phyloP scores from a whole-genome alignment of 2,329 filamentous ascomycete genomes.

The Aspergillus pseudoviridinutans region DNA sequence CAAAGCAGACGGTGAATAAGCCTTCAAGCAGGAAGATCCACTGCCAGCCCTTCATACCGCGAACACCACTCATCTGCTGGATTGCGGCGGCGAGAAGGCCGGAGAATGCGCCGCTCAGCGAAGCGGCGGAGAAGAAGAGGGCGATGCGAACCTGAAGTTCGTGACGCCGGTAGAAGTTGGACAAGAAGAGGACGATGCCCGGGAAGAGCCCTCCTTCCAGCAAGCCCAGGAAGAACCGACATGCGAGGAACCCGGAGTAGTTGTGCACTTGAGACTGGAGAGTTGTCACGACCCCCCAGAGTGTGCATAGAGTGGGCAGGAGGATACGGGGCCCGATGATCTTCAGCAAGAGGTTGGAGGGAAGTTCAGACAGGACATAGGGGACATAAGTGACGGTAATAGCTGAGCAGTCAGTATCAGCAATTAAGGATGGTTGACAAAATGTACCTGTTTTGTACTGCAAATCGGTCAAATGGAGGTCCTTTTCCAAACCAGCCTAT shows the following conservation, averaged over 20 bases:
- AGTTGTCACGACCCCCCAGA: conserved; percentile 43
- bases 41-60: conserved; percentile 34
- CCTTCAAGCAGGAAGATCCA: conserved; percentile 43
- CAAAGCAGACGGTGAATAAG: conserved; percentile 30
- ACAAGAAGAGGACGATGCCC: conserved; percentile 19
- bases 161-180: conserved; percentile 26
- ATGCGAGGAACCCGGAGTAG: conserved; percentile 35
- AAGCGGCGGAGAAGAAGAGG: conserved; percentile 26
- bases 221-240: conserved; percentile 57
- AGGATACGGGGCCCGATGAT: conserved; percentile 25
- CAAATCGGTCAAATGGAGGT: conserved; percentile 9
- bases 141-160: conserved; percentile 27
- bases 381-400: conserved; percentile 15
- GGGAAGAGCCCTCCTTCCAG: conserved; percentile 60
- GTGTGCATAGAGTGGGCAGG: conserved; percentile 28
- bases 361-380: conserved; percentile 14
- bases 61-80: conserved; percentile 37
- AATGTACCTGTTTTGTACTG: conserved; percentile 10
- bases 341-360: conserved; percentile 14
- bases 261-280: conserved; percentile 17
- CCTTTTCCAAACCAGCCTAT: conserved; percentile 12
- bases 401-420: conserved; percentile 1
- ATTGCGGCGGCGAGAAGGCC: conserved; percentile 50
- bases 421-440: no score
- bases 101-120: conserved; percentile 42